Conservation (phyloP, 2,329 filamentous ascomycete genomes). For the Fusarium anguioides region DNA sequence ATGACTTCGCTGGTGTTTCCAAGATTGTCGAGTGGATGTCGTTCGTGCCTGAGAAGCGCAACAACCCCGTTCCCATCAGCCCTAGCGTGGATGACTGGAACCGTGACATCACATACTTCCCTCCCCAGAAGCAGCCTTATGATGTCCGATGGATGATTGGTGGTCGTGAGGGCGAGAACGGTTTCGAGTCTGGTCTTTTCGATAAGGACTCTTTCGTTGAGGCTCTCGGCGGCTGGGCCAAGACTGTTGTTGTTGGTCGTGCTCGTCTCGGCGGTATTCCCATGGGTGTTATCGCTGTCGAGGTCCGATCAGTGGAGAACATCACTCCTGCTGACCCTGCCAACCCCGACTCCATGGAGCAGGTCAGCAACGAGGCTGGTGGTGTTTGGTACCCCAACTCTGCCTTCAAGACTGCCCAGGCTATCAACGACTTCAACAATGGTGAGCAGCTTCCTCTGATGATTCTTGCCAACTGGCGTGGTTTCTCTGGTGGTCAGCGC, state of each 20-base stretch:
- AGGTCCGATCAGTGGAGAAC: conserved; percentile 96
- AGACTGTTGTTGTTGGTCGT: conserved; percentile 95
- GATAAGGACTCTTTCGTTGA: conserved; percentile 98
- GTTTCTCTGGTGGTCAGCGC: conserved; percentile 98
- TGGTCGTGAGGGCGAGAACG: conserved; percentile 81
- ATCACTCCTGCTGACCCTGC: conserved; percentile 95
- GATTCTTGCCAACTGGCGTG: conserved; percentile 99
- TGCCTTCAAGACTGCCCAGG: conserved; percentile 99
- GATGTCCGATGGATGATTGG: conserved; percentile 95
- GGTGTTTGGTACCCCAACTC: conserved; percentile 99
- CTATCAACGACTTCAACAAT: conserved; percentile 98
- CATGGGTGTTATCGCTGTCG: conserved; percentile 97
- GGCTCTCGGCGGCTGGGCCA: conserved; percentile 95
- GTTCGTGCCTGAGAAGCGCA: conserved; percentile 95
- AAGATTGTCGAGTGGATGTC: conserved; percentile 99
- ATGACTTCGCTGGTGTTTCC: conserved; percentile 97
- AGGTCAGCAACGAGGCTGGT: conserved; percentile 93
- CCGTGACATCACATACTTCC: conserved; percentile 87
- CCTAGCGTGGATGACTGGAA: conserved; percentile 90
- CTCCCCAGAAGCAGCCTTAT: conserved; percentile 84
- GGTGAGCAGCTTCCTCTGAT: conserved; percentile 98
- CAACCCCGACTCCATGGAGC: conserved; percentile 98
- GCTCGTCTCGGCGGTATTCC: conserved; percentile 97
- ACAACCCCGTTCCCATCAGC: conserved; percentile 90
- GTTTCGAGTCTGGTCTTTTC: conserved; percentile 90